Conservation (phyloP, 140 eudicot genomes). For the Flaveria floridana region DNA sequence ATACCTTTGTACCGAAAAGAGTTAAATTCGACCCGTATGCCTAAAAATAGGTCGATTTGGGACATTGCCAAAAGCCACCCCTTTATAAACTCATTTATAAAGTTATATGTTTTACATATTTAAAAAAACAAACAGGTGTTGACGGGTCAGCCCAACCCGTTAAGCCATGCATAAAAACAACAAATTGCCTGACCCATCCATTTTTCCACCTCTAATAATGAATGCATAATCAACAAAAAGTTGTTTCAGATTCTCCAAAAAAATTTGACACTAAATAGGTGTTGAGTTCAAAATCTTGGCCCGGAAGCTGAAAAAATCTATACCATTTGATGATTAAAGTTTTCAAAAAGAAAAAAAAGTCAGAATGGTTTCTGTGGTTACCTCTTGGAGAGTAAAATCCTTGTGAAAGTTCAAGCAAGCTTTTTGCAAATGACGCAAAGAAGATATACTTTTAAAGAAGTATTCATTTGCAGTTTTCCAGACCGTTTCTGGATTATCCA, state of each 20-base stretch:
- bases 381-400: slow-evolving; percentile 77
- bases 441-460: slow-evolving; percentile 85
- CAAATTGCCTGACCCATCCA: not conserved
- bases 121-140: not conserved
- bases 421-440: slow-evolving; percentile 50
- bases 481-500: slow-evolving; percentile 40
- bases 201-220: not conserved
- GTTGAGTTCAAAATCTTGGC: not conserved
- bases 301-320: not conserved
- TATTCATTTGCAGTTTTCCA: slow-evolving; percentile 76
- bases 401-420: slow-evolving; percentile 67
- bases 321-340: not conserved
- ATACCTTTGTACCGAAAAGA: too few relatives aligned
- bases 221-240: not conserved
- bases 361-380: slow-evolving; percentile 22
- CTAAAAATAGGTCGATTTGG: too few relatives aligned
- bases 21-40: too few relatives aligned
- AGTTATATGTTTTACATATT: not conserved
- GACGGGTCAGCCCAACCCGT: not conserved
- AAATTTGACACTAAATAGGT: not conserved
- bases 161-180: not conserved
- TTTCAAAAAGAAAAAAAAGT: not conserved
- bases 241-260: not conserved
- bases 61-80: too few relatives aligned
- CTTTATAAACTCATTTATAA: not conserved